Percentiles rank a stretch among this genome's conserved stretches.
Evolutionary conservation across 2,329 filamentous ascomycete genomes (phyloP).

Genomic region (Coniochaeta prunicola): DNA sequence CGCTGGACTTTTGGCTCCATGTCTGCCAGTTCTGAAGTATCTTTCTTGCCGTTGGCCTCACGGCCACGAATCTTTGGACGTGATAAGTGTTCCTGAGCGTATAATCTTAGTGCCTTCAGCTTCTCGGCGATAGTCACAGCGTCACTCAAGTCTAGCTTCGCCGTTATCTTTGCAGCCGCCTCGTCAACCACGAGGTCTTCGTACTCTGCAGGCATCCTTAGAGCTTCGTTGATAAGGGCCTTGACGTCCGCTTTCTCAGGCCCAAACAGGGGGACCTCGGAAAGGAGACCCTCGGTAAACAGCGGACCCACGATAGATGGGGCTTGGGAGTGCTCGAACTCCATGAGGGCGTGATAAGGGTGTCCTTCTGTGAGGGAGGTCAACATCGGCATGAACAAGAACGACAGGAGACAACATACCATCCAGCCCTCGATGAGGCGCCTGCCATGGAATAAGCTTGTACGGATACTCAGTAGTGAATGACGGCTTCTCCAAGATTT

Average conservation of each 20-base stretch:
- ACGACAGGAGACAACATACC: slow-evolving; percentile 25
- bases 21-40: slow-evolving; percentile 1
- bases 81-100: slow-evolving; percentile 16
- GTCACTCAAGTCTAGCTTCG: slow-evolving; percentile 10
- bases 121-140: slow-evolving; percentile 40
- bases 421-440: slow-evolving; percentile 49
- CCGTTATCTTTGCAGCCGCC: slow-evolving; percentile 20
- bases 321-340: slow-evolving; percentile 48
- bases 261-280: slow-evolving; percentile 51
- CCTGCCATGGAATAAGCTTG: slow-evolving; percentile 53
- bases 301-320: slow-evolving; percentile 46
- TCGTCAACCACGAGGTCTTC: slow-evolving; percentile 27
- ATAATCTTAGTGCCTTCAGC: slow-evolving; percentile 36
- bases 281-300: slow-evolving; percentile 44
- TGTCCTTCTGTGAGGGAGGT: slow-evolving; percentile 30
- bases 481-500: slow-evolving; percentile 55
- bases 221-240: slow-evolving; percentile 31
- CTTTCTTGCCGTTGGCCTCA: neutral
- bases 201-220: slow-evolving; percentile 26
- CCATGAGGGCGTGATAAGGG: slow-evolving; percentile 48
- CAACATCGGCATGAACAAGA: neutral
- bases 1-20: slow-evolving; percentile 38
- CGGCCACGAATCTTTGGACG: slow-evolving; percentile 2
- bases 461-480: slow-evolving; percentile 50
- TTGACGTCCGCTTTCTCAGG: slow-evolving; percentile 36